A percentile compares a stretch with the other conserved stretches of the same genome.
Evolutionary conservation across 2,329 filamentous ascomycete genomes (phyloP).

Genomic region (Colletotrichum melonis): DNA sequence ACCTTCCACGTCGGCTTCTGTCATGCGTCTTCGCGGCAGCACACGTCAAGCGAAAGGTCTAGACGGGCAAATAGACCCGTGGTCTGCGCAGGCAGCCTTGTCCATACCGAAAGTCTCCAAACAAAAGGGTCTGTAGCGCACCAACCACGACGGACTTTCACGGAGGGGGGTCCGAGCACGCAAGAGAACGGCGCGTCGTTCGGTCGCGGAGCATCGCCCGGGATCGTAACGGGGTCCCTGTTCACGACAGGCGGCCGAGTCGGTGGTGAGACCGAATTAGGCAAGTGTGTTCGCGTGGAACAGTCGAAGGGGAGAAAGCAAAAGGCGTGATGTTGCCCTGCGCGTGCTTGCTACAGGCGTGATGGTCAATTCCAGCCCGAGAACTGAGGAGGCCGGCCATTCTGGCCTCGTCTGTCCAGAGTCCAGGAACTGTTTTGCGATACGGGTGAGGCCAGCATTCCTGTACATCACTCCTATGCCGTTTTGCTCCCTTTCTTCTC

Average conservation of each 20-base stretch:
- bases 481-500: background rate
- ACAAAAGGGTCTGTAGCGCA: background rate
- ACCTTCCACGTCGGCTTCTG: too few relatives aligned
- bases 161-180: background rate
- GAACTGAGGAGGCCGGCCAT: background rate
- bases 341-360: constrained; percentile 11
- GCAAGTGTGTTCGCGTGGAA: background rate
- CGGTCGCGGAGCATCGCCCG: background rate
- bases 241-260: background rate
- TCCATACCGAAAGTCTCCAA: background rate
- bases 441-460: constrained; percentile 1
- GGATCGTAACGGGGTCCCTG: background rate
- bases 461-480: background rate
- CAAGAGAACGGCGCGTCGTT: background rate
- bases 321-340: background rate
- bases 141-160: background rate
- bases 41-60: background rate
- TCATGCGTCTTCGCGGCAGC: background rate
- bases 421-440: background rate
- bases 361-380: background rate
- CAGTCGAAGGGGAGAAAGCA: too few relatives aligned
- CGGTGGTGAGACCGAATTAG: background rate
- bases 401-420: constrained; percentile 8
- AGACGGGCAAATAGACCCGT: background rate
- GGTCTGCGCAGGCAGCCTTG: background rate